Percentiles rank a stretch among this genome's conserved stretches.
Evolutionary conservation across 1,284 basidiomycete genomes (phyloP).

Genomic region (Microbotryum lychnidis-dioicae): DNA sequence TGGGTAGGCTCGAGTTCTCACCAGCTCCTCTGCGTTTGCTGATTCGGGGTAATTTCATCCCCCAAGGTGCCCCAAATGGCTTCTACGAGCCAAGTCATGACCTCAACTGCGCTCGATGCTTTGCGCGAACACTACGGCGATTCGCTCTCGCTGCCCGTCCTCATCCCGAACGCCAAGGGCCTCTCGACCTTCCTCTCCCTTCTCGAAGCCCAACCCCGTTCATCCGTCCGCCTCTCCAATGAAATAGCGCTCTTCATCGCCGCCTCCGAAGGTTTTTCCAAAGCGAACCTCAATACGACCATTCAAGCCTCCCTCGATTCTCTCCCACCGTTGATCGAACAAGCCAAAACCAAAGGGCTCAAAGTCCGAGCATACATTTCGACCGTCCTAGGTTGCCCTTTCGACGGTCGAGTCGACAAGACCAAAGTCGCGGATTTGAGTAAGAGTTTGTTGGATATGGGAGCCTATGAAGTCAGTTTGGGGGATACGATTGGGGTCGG

Average conservation of each 20-base stretch:
- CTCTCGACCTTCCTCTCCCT: slow-evolving; percentile 55
- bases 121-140: slow-evolving; percentile 21
- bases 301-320: slow-evolving; percentile 62
- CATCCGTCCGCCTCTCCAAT: slow-evolving; percentile 54
- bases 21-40: no score
- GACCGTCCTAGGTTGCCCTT: slow-evolving; percentile 73
- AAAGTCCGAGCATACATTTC: slow-evolving; percentile 73
- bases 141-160: slow-evolving; percentile 65
- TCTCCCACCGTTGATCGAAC: slow-evolving; percentile 55
- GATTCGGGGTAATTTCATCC: neutral
- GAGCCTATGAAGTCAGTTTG: slow-evolving; percentile 85
- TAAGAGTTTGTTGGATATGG: slow-evolving; percentile 69
- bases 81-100: slow-evolving; percentile 54
- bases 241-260: slow-evolving; percentile 87
- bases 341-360: slow-evolving; percentile 56
- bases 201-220: neutral
- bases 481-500: slow-evolving; percentile 89
- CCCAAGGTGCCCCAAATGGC: slow-evolving; percentile 57
- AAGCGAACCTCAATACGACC: slow-evolving; percentile 75
- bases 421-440: slow-evolving; percentile 61
- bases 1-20: slow-evolving; percentile 52
- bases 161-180: slow-evolving; percentile 76
- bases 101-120: slow-evolving; percentile 6
- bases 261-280: slow-evolving; percentile 72
- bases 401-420: slow-evolving; percentile 66